Base-by-base conservation (phyloP, 2,329 filamentous ascomycete species). In the Ascochyta viciae-villosae region DNA sequence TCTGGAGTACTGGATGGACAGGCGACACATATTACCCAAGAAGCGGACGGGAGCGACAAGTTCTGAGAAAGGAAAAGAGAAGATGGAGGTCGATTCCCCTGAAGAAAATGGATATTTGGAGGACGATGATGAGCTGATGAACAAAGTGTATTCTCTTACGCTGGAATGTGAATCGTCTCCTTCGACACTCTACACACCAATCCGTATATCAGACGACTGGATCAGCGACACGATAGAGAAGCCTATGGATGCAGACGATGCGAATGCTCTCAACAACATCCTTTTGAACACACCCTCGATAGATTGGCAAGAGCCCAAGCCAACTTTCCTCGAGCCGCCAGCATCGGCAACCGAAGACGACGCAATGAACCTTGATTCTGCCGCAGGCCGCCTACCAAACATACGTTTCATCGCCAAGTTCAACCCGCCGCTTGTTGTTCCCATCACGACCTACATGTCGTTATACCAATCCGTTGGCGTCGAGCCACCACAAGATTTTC, bases 1-100 rank as follows among this genome's bases (percentile, higher is more conserved):
- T 44, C 66, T 95, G 35, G 88, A 92, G 61, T 96, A 94, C 72
- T 95, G 91, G 91, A 88, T 86, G 73, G 83, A 88, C 64, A 78
- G 81, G 51, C 81, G 84, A 42, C 79, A 83, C 42, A 73, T 85
- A 15, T 75, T 71, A 27, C 54, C 61, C 4, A 62, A 54, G 29
- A 53, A 55, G 7, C 53, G 62, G 41, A 38, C 50, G 15, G 27
- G 44, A 71, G 3, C 73, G 74, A 6, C 70, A 66, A 2, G 74
- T 63, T 42, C 73, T 75, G 42, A 75, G 16, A 73, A 78, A 29
- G 71, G 75, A 16, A 78, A 68, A 27, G 65, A 66, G 35, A 66
- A 67, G n/a, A 75, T 76, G 70, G 71, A 77, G 8, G 24, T 76
- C 16, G 73, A 76, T 44, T 60, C 58, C 4, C 50, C 50, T 7